These are phyloP conservation scores for Chlorella sp. DNA, from an alignment of 139 green algal species.

Conservation along the genomic window DNA sequence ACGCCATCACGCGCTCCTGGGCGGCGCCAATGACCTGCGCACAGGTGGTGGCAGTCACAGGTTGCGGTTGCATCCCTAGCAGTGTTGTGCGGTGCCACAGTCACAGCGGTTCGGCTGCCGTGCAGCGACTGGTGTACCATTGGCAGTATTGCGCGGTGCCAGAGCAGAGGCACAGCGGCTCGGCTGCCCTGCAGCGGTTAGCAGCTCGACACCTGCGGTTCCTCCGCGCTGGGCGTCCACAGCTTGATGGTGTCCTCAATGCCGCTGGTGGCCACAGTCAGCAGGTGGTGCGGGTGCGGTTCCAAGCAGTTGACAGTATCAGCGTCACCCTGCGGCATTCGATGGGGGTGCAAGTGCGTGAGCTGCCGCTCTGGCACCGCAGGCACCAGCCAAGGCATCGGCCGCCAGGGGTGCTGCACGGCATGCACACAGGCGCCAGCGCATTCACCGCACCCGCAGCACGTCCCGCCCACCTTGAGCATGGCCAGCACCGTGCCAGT, in stretches of 20 bases:
- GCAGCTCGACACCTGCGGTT: conserved; percentile 4
- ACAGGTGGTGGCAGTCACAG: no score
- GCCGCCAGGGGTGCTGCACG: no score
- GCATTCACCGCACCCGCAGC: no score
- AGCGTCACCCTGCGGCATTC: conserved; percentile 9
- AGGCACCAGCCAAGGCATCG: no score
- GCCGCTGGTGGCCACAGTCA: conserved; percentile 51
- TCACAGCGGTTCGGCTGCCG: not conserved
- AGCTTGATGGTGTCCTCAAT: conserved; percentile 58
- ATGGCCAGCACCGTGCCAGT: conserved; percentile 41
- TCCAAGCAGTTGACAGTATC: conserved; percentile 68
- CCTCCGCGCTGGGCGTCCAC: conserved; percentile 40
- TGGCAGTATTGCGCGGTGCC: no score
- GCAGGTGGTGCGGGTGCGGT: conserved; percentile 53
- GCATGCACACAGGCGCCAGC: no score
- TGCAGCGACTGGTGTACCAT: no score
- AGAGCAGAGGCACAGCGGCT: no score
- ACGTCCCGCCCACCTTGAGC: conserved; percentile 7
- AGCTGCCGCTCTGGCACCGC: no score
- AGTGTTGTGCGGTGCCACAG: no score
- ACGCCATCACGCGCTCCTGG: not conserved
- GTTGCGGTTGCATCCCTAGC: no score
- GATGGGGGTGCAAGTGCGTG: not conserved
- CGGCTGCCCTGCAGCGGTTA: not conserved
- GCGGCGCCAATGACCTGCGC: conserved; percentile 1